Evolutionary conservation across 2,329 filamentous ascomycete species (phyloP).

Genomic region (Escovopsis sp.): DNA sequence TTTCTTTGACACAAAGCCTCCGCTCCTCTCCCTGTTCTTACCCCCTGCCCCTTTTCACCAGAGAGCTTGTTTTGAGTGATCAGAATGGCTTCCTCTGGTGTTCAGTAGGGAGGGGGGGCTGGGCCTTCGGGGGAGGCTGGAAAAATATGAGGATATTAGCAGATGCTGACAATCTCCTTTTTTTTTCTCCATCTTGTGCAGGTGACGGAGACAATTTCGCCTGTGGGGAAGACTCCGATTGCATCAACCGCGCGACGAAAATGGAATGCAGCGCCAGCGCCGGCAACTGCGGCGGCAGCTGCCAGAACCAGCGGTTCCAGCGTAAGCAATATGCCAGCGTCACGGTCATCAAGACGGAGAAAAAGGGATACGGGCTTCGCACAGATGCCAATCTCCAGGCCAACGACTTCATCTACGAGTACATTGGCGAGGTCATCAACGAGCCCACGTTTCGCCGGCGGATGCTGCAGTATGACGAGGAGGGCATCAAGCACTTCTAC

Average conservation of each 20-base stretch:
- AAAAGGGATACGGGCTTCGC: slow-evolving; percentile 90
- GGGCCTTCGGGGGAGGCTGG: no score
- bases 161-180: slow-evolving; percentile 2
- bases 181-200: slow-evolving; percentile 14
- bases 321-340: slow-evolving; percentile 80
- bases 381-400: slow-evolving; percentile 62
- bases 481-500: slow-evolving; percentile 98
- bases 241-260: slow-evolving; percentile 95
- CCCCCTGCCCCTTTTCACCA: no score
- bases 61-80: no score
- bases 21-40: no score
- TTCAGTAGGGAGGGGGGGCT: no score
- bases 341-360: slow-evolving; percentile 92
- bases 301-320: slow-evolving; percentile 92
- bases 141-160: background rate
- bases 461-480: slow-evolving; percentile 85
- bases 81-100: no score
- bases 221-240: slow-evolving; percentile 92
- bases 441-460: slow-evolving; percentile 78
- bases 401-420: slow-evolving; percentile 93
- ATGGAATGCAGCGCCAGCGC: slow-evolving; percentile 81
- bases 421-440: slow-evolving; percentile 96
- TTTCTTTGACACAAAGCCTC: no score
- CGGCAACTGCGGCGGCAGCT: slow-evolving; percentile 63
- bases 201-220: slow-evolving; percentile 58